These are phyloP conservation scores for Endotrypanum monterogeii DNA, from an alignment of 208 protist species.

Conservation along the genomic window DNA sequence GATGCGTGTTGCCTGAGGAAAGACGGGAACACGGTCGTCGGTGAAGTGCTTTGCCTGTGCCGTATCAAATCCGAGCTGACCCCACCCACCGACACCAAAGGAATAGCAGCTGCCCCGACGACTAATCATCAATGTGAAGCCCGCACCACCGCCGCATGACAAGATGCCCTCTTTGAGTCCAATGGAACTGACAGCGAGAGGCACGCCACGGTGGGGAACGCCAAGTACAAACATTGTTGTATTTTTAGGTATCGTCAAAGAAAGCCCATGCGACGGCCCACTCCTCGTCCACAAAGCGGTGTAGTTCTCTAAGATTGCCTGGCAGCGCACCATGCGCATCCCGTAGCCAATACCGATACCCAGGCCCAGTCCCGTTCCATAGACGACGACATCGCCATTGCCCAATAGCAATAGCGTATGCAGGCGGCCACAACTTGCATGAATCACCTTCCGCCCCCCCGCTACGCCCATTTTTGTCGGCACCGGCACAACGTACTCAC, in stretches of 20 bases:
- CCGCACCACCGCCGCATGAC: slow-evolving; percentile 60
- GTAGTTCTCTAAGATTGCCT: slow-evolving; percentile 70
- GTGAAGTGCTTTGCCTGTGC: slow-evolving; percentile 52
- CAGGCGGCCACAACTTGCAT: slow-evolving; percentile 65
- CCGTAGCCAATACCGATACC: slow-evolving; percentile 70
- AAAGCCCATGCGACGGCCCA: slow-evolving; percentile 64
- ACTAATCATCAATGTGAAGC: slow-evolving; percentile 78
- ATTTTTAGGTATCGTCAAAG: slow-evolving; percentile 62
- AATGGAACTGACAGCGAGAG: slow-evolving; percentile 33
- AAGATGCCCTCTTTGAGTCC: slow-evolving; percentile 72
- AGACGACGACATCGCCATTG: slow-evolving; percentile 69
- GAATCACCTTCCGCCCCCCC: slow-evolving; percentile 45
- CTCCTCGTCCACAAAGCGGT: slow-evolving; percentile 51
- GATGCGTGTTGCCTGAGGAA: slow-evolving; percentile 64
- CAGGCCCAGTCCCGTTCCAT: slow-evolving; percentile 66
- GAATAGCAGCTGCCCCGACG: slow-evolving; percentile 66
- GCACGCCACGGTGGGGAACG: slow-evolving; percentile 62
- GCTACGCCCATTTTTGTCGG: slow-evolving; percentile 50
- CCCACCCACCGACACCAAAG: slow-evolving; percentile 79
- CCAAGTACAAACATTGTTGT: slow-evolving; percentile 69
- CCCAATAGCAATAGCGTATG: slow-evolving; percentile 70
- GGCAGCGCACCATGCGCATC: slow-evolving; percentile 63
- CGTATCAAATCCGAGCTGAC: slow-evolving; percentile 73
- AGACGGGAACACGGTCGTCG: slow-evolving; percentile 64
- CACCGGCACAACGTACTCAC: slow-evolving; percentile 41